Evolutionary conservation across 305 asterid species (phyloP).

Genomic region (Plantago lanceolata): DNA sequence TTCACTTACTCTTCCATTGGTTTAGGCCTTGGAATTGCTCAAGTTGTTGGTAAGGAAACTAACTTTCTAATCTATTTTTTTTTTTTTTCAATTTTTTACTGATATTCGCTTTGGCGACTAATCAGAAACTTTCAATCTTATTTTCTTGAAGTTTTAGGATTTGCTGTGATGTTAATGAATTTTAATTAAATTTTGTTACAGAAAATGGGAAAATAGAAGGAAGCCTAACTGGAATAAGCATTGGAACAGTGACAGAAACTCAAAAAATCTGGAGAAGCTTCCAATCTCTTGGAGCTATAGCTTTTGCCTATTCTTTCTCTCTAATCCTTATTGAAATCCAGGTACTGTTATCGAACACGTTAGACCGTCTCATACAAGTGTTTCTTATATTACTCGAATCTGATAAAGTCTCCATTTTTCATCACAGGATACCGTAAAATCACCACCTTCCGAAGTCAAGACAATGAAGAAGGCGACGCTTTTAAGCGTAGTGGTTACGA

Average conservation of each 20-base stretch:
- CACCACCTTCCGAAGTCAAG: constrained; percentile 59
- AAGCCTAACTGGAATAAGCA: constrained; percentile 49
- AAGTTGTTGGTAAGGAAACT: constrained; percentile 45
- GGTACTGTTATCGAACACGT: not conserved
- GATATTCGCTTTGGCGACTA: too few relatives aligned
- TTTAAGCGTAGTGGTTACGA: constrained; percentile 43
- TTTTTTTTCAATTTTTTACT: too few relatives aligned
- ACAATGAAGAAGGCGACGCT: constrained; percentile 53
- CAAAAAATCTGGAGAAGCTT: constrained; percentile 61
- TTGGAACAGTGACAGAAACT: constrained; percentile 41
- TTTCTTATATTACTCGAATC: not conserved
- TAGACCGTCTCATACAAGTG: not conserved
- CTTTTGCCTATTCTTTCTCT: constrained; percentile 68
- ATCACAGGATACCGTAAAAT: constrained; percentile 50
- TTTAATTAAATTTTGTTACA: constrained; percentile 17
- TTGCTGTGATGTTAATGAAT: not conserved
- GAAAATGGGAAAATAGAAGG: constrained; percentile 55
- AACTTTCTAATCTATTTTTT: too few relatives aligned
- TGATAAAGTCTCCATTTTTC: not conserved
- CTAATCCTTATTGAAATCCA: constrained; percentile 62
- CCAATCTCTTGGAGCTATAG: constrained; percentile 70
- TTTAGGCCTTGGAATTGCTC: constrained; percentile 48
- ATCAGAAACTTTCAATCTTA: too few relatives aligned
- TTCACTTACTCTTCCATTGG: constrained; percentile 60
- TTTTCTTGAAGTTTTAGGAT: too few relatives aligned